A percentile compares a stretch with the other conserved stretches of the same genome.
phyloP scores from a whole-genome alignment of 164 flowering plant genomes.

The Aristolochia californica region DNA sequence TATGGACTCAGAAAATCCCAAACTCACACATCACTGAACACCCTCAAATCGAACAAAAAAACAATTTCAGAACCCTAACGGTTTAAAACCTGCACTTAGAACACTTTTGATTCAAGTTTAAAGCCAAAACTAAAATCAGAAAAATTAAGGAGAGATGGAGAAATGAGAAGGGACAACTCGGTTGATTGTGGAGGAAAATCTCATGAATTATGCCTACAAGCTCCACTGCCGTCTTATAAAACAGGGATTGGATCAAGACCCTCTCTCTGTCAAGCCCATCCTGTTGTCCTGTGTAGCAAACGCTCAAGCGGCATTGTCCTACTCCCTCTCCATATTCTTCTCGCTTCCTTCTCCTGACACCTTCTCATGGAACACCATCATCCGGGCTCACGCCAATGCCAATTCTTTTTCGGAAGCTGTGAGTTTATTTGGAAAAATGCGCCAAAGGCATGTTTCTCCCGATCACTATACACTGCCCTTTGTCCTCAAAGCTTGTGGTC shows the following conservation, averaged over 20 bases:
- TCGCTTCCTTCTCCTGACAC: slow-evolving; percentile 10
- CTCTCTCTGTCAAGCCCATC: slow-evolving; percentile 4
- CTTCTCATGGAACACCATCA: slow-evolving; percentile 16
- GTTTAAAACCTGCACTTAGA: no score
- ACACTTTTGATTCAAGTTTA: no score
- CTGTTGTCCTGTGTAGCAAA: slow-evolving; percentile 1
- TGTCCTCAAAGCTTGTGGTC: slow-evolving; percentile 21
- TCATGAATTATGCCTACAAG: slow-evolving; percentile 14
- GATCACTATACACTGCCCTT: slow-evolving; percentile 26
- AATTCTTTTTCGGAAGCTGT: slow-evolving; percentile 12
- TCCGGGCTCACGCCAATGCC: slow-evolving; percentile 9
- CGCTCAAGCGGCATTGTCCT: slow-evolving; percentile 1
- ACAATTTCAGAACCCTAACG: no score
- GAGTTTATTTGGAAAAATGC: slow-evolving; percentile 11
- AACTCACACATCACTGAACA: no score
- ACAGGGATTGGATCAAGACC: slow-evolving; percentile 3
- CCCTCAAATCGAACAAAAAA: no score
- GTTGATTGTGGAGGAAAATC: background rate
- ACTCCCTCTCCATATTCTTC: slow-evolving; percentile 11
- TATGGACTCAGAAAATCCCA: no score
- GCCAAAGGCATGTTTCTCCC: slow-evolving; percentile 9
- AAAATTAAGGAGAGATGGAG: no score
- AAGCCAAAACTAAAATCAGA: no score
- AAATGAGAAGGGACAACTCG: no score
- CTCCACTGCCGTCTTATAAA: slow-evolving; percentile 15